Percentiles rank a stretch among this genome's conserved stretches.
Evolutionary conservation across 176 grass and related monocot species (phyloP).

Genomic region (Aechmea fasciata): DNA sequence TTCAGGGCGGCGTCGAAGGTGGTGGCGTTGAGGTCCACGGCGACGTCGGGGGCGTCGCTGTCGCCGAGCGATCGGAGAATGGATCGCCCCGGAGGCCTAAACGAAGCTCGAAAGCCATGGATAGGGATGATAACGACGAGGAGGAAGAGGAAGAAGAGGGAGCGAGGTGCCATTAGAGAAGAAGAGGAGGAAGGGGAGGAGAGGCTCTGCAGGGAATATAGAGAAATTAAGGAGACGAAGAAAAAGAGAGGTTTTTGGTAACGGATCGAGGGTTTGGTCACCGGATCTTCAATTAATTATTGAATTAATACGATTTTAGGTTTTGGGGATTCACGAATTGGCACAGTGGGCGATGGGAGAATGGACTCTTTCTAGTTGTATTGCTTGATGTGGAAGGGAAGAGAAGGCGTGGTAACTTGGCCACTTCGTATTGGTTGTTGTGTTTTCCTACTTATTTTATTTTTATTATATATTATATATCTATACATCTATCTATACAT

Average conservation of each 20-base stretch:
- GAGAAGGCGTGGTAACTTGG: too few relatives aligned
- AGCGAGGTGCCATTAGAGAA: conserved; percentile 8
- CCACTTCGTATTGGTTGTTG: too few relatives aligned
- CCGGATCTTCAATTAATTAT: not conserved
- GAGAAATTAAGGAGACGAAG: not conserved
- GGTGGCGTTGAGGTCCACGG: conserved; percentile 74
- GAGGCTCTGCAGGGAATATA: not conserved
- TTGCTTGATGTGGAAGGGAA: too few relatives aligned
- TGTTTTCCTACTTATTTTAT: too few relatives aligned
- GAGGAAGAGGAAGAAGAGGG: conserved; percentile 13
- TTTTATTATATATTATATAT: too few relatives aligned
- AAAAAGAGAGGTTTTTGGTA: not conserved
- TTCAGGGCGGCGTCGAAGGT: conserved; percentile 61
- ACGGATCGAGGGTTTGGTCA: not conserved
- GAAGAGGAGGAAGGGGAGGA: not conserved
- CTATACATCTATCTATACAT: too few relatives aligned
- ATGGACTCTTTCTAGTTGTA: too few relatives aligned
- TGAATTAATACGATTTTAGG: too few relatives aligned
- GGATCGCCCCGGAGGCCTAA: conserved; percentile 8
- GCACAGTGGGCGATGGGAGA: too few relatives aligned
- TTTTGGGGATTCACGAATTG: too few relatives aligned
- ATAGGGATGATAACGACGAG: conserved; percentile 9
- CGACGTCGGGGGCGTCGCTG: conserved; percentile 29
- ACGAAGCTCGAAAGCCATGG: not conserved
- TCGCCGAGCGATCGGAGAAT: conserved; percentile 51